Evolutionary conservation across 768 basidiomycete species (phyloP), one percentile per base, ranked within the genome.

Genomic region (Tulasnella sp.): DNA sequence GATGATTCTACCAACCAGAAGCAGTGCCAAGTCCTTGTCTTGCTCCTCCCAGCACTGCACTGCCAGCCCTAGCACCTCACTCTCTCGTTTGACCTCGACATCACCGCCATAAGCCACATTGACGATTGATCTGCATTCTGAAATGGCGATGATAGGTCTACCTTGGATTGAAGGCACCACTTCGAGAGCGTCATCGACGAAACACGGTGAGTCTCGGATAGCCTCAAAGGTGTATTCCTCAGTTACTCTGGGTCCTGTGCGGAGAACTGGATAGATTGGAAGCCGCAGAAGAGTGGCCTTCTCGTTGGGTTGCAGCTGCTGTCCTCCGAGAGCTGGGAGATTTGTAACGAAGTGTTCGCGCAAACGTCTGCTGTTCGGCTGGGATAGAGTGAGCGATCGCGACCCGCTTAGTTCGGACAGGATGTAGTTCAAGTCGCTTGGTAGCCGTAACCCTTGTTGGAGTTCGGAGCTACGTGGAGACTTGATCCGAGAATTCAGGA

Each of bases 1-100:
- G 27, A 52, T 52, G 30, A 52, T 10, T 30, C 51, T 27, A 38
- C 38, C 51, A 21, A 52, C 10, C 25, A 52, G 51, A 52, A 52
- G 51, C 3, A 34, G 30, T 29, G 30, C 51, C 29, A 38, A 5
- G 12, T 22, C 15, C 27, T 21, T 24, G 51, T 52, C 51, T 19
- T 52, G 51, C 51, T 52, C 30, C 17, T 21, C n/a, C 51, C 51
- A 52, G 3, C 9, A 12, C 9, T 52, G 19, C 11, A 52, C 21
- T 10, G 27, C 51, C 3, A 27, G 24, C 38, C 30, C 30, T 30
- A 52, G 29, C 2, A 52, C 51, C 30, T 15, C 51, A 31, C 30
- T 34, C 51, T 50, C 49, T 2, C 24, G 25, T 5, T 27, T 25
- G 22, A 50, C 15, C 2, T 25, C n/a, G 5, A 11, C n/a, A n/a